Percentiles rank a stretch among this genome's conserved stretches.
Conservation (phyloP, 148 eudicot genomes). For the Chenopodium berlandieri region DNA sequence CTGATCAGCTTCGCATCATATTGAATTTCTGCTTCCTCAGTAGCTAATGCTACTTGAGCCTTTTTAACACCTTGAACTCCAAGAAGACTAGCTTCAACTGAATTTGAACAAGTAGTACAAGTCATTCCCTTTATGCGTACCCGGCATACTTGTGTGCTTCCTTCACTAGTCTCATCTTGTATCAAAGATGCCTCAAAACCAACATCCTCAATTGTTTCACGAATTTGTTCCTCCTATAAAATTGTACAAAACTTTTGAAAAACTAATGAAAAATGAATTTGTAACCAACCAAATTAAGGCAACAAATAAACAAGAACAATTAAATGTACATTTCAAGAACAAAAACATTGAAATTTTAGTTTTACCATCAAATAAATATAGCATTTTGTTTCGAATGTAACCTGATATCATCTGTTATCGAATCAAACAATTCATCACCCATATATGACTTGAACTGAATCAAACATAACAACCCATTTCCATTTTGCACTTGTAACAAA, state of each 20-base stretch:
- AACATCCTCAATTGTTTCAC: conserved; percentile 52
- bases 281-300: too few species aligned
- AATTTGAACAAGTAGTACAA: conserved; percentile 79
- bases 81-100: conserved; percentile 59
- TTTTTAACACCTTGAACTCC: conserved; percentile 60
- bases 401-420: too few species aligned
- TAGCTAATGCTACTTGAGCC: conserved; percentile 83
- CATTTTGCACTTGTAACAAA: too few species aligned
- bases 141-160: conserved; percentile 53
- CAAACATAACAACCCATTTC: neutral
- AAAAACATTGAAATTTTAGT: too few species aligned
- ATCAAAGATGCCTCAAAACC: conserved; percentile 68
- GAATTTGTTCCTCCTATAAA: conserved; percentile 44
- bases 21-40: conserved; percentile 74
- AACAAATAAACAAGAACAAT: too few species aligned
- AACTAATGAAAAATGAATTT: neutral
- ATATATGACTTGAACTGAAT: too few species aligned
- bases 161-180: conserved; percentile 45
- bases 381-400: too few species aligned
- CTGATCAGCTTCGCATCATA: conserved; percentile 63
- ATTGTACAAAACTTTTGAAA: neutral
- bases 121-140: conserved; percentile 78
- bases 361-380: too few species aligned
- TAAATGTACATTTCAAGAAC: too few species aligned
- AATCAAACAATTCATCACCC: neutral